These are phyloP conservation scores for Porpolomopsis calyptriformis DNA, from an alignment of 768 basidiomycete species.

Conservation along the genomic window DNA sequence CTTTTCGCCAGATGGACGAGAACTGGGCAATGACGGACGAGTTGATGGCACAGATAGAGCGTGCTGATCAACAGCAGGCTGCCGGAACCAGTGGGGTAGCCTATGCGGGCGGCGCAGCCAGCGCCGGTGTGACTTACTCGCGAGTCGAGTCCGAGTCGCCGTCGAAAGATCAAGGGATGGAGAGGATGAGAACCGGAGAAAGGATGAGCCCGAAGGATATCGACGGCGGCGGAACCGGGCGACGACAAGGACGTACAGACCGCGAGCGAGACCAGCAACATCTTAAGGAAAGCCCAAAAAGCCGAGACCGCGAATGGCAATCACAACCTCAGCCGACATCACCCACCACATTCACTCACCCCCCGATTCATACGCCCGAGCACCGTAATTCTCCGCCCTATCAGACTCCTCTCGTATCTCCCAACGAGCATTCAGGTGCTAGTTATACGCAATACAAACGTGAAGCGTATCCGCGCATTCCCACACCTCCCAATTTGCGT, in stretches of 20 bases:
- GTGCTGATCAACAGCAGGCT: conserved; percentile 53
- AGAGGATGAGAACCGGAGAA: conserved; percentile 43
- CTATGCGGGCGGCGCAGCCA: conserved; percentile 16
- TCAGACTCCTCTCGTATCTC: conserved; percentile 37
- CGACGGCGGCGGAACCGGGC: conserved; percentile 12
- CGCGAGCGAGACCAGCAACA: conserved; percentile 34
- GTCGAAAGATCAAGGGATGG: conserved; percentile 42
- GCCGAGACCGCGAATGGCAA: conserved; percentile 31
- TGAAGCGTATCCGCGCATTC: conserved; percentile 22
- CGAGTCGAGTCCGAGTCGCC: conserved; percentile 32
- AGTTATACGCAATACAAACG: conserved; percentile 42
- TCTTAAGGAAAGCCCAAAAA: conserved; percentile 37
- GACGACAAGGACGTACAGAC: conserved; percentile 17
- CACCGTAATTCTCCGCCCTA: conserved; percentile 38
- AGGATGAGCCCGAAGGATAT: conserved; percentile 46
- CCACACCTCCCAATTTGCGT: background rate
- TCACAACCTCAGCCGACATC: conserved; percentile 17
- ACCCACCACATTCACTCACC: conserved; percentile 26
- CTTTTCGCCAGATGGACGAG: conserved; percentile 44
- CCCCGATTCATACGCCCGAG: conserved; percentile 42
- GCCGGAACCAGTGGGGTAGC: conserved; percentile 7
- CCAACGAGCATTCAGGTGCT: conserved; percentile 32
- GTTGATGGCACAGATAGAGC: conserved; percentile 61
- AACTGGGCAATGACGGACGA: conserved; percentile 62
- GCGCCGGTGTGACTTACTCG: conserved; percentile 14